A percentile compares a stretch with the other conserved stretches of the same genome.
Conservation (phyloP, 257 asterid genomes). For the Gynochthodes officinalis region DNA sequence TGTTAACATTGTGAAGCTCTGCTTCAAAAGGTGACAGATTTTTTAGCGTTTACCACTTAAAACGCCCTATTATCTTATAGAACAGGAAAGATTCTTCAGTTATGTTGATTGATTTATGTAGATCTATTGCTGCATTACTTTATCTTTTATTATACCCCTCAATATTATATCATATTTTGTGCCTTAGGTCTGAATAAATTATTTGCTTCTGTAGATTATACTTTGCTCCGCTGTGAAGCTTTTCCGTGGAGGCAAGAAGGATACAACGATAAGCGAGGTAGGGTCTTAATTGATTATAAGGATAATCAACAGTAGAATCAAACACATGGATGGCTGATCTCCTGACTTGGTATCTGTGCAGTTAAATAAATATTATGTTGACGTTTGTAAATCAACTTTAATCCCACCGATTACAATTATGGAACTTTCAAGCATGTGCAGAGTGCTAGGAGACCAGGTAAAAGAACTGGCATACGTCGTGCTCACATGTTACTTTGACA, state of each 20-base stretch:
- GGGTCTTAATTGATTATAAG: slow-evolving; percentile 12
- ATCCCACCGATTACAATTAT: slow-evolving; percentile 74
- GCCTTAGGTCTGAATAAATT: slow-evolving; percentile 11
- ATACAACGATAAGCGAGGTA: slow-evolving; percentile 88
- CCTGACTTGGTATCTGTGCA: slow-evolving; percentile 26
- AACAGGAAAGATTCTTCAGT: background rate
- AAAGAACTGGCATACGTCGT: slow-evolving; percentile 3
- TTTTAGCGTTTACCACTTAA: no score
- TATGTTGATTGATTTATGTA: background rate
- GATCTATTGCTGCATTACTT: background rate
- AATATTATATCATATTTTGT: background rate
- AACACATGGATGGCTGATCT: background rate
- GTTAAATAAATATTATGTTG: slow-evolving; percentile 68
- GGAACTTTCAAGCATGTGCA: slow-evolving; percentile 87
- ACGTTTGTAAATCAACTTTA: slow-evolving; percentile 71
- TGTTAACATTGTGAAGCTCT: background rate
- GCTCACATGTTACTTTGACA: background rate
- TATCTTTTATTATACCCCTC: background rate
- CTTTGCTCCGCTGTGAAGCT: slow-evolving; percentile 96
- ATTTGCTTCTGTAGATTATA: slow-evolving; percentile 50
- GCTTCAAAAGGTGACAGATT: background rate
- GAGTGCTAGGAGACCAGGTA: slow-evolving; percentile 96
- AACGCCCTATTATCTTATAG: background rate
- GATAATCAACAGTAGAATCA: background rate
- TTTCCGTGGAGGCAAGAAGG: slow-evolving; percentile 80